Evolutionary conservation across 495 filamentous ascomycete species (phyloP).

Genomic region (Darksidea phi): DNA sequence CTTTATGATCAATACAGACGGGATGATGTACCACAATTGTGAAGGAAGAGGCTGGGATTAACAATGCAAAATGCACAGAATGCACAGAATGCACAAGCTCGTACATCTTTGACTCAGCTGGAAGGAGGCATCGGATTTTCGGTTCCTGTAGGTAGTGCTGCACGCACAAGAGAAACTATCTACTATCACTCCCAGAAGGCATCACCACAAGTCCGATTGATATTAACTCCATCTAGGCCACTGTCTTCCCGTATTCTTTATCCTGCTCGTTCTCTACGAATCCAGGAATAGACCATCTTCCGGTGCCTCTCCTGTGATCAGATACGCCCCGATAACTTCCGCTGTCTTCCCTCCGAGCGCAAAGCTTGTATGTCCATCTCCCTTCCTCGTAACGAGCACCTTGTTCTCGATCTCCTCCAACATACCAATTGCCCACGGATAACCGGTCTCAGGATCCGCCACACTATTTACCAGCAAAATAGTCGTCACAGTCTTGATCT

Average conservation of each 20-base stretch:
- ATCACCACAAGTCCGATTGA: no score
- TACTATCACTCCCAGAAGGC: no score
- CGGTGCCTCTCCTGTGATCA: constrained; percentile 7
- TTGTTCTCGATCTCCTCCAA: constrained; percentile 14
- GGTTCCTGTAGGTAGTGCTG: no score
- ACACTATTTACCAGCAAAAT: constrained; percentile 10
- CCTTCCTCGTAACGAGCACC: constrained; percentile 10
- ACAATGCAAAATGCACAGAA: no score
- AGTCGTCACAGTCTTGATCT: constrained; percentile 5
- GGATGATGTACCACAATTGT: no score
- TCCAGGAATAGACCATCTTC: neutral
- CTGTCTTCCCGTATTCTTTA: neutral
- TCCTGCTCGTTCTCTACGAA: neutral
- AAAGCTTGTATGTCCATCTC: constrained; percentile 17
- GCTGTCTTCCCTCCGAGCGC: constrained; percentile 6
- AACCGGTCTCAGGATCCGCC: constrained; percentile 9
- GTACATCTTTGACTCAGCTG: no score
- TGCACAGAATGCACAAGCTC: no score
- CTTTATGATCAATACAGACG: no score
- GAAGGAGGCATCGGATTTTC: no score
- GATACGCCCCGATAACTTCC: neutral
- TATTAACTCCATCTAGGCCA: no score
- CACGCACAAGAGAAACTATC: no score
- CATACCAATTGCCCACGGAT: constrained; percentile 14
- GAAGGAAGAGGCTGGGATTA: no score